phyloP scores from a whole-genome alignment of 2,329 filamentous ascomycete species.

The Penicillium sp. region DNA sequence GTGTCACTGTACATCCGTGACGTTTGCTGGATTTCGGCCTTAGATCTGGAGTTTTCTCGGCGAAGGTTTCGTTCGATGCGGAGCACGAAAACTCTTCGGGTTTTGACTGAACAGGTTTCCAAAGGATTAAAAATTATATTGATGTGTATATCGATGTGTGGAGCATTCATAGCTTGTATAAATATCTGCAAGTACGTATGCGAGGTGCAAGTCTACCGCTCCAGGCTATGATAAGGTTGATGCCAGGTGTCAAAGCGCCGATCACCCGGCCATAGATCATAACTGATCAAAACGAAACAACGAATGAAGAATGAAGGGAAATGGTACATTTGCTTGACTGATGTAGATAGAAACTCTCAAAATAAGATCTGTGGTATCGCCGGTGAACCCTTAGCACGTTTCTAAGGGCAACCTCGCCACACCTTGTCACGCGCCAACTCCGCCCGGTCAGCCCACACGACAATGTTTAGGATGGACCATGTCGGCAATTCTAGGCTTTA shows the following conservation, averaged over 20 bases:
- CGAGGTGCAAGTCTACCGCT: background rate
- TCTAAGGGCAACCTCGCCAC: background rate
- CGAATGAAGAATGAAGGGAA: no score
- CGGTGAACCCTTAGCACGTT: background rate
- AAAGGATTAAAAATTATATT: background rate
- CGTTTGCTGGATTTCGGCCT: background rate
- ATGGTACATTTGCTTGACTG: background rate
- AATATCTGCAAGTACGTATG: no score
- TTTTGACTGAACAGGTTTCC: background rate
- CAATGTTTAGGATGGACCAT: background rate
- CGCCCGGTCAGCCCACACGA: background rate
- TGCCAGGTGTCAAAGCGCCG: background rate
- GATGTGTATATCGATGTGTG: no score
- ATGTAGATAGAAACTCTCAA: no score
- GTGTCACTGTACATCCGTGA: background rate
- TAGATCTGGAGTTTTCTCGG: constrained; percentile 9
- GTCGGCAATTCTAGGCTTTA: background rate
- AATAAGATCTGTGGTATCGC: background rate
- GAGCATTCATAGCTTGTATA: no score
- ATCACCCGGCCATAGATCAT: background rate
- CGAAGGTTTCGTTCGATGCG: background rate
- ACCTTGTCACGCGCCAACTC: background rate
- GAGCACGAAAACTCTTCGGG: background rate
- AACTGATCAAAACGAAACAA: no score
- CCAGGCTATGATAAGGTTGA: background rate